Conservation (phyloP, 371 early-diverging fungal species). For the Mortierella sp. region DNA sequence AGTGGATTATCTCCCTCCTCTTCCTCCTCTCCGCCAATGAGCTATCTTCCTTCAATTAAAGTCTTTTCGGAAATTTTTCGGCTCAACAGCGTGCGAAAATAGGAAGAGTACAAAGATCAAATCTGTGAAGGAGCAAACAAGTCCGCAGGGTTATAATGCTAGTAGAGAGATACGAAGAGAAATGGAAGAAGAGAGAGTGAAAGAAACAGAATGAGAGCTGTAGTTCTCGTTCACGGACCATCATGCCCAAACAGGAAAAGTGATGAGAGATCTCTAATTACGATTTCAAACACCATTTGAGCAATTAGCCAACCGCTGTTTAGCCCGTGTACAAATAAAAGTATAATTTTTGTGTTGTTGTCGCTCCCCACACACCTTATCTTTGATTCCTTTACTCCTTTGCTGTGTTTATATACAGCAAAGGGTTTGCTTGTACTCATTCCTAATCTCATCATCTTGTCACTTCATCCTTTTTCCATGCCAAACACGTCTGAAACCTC, state of each 20-base stretch:
- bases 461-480: background rate
- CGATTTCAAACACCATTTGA: slow-evolving; percentile 27
- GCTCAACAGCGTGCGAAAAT: too few relatives aligned
- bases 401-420: background rate
- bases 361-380: background rate
- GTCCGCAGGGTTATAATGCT: too few relatives aligned
- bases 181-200: background rate
- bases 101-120: too few relatives aligned
- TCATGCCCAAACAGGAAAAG: background rate
- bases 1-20: too few relatives aligned
- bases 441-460: background rate
- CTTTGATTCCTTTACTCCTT: background rate
- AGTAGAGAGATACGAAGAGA: background rate
- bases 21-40: too few relatives aligned
- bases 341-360: background rate
- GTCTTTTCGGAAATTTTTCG: too few relatives aligned
- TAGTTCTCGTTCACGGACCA: background rate
- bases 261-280: slow-evolving; percentile 7
- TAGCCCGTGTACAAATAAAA: slow-evolving; percentile 14
- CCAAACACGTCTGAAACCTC: background rate
- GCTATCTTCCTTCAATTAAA: too few relatives aligned
- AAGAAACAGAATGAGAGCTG: background rate
- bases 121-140: too few relatives aligned
- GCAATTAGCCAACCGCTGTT: slow-evolving; percentile 25
- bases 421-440: background rate